Conservation (phyloP, 345 rosid species). For the Aethionema arabicum region DNA sequence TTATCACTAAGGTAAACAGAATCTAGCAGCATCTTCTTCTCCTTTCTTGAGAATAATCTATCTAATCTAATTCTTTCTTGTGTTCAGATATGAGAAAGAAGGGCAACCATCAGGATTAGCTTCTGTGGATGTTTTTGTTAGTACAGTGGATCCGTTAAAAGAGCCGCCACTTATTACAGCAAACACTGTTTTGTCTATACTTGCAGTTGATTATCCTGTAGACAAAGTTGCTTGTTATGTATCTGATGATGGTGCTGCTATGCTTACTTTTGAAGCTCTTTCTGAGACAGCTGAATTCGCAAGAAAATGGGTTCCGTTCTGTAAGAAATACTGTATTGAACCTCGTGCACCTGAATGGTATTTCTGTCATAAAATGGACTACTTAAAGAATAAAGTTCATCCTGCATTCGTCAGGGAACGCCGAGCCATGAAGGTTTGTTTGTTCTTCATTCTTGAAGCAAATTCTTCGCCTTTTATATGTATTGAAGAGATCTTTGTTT, state of each 20-base stretch:
- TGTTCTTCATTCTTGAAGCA: constrained; percentile 8
- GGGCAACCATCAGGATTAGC: constrained; percentile 73
- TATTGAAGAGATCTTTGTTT: neutral
- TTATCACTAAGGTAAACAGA: constrained; percentile 54
- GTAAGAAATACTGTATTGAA: constrained; percentile 72
- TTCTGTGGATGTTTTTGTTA: constrained; percentile 70
- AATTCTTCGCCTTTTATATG: neutral
- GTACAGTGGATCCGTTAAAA: constrained; percentile 90
- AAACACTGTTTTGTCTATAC: constrained; percentile 90
- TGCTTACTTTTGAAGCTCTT: constrained; percentile 93
- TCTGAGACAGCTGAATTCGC: constrained; percentile 93
- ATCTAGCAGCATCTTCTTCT: neutral
- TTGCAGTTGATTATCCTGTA: constrained; percentile 86
- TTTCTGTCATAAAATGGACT: constrained; percentile 72
- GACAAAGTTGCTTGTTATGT: constrained; percentile 90
- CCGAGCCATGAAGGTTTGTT: constrained; percentile 78
- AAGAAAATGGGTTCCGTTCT: constrained; percentile 91
- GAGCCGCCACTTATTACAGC: constrained; percentile 95
- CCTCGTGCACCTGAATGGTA: constrained; percentile 97
- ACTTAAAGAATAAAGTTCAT: constrained; percentile 67
- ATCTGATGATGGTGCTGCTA: constrained; percentile 95
- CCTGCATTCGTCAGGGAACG: constrained; percentile 75
- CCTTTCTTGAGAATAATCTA: neutral
- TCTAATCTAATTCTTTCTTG: neutral
- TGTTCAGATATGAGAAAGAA: constrained; percentile 71